phyloP scores from a whole-genome alignment of 2,329 filamentous ascomycete species.

The Beauveria sp. region DNA sequence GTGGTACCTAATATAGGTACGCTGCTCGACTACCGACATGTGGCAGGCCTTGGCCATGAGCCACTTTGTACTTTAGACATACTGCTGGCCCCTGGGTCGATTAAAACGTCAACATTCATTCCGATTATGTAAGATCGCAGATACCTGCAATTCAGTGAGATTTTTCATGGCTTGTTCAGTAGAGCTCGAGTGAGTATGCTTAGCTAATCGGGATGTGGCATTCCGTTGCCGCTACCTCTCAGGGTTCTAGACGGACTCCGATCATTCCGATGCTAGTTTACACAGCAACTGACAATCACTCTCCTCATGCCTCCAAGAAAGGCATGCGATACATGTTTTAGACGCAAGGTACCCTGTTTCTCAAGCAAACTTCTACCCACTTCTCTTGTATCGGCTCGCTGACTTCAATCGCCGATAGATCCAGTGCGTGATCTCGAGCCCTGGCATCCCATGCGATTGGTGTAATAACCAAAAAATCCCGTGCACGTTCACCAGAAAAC shows the following conservation, averaged over 20 bases:
- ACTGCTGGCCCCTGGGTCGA: too few species aligned
- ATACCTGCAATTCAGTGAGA: not conserved
- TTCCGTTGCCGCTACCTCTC: not conserved
- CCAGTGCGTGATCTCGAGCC: conserved; percentile 10
- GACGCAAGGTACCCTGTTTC: conserved; percentile 6
- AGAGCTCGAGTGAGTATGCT: not conserved
- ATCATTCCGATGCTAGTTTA: not conserved
- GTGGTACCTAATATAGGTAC: too few species aligned
- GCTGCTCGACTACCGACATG: too few species aligned
- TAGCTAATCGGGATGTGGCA: not conserved
- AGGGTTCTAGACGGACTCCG: not conserved
- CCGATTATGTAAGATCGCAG: conserved; percentile 5
- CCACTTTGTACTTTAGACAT: not conserved
- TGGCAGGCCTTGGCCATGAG: too few species aligned
- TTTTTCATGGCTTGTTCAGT: not conserved
- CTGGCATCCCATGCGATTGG: conserved; percentile 12
- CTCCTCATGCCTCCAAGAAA: conserved; percentile 7
- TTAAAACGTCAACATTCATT: not conserved
- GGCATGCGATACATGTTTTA: conserved; percentile 13
- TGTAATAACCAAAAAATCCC: conserved; percentile 8
- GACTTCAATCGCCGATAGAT: not conserved
- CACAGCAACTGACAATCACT: not conserved
- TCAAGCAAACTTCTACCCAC: too few species aligned
- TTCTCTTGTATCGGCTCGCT: not conserved
- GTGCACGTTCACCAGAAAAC: conserved; percentile 10